Base-by-base conservation (phyloP, 306 rosid genomes). In the Vigna trinervia region DNA sequence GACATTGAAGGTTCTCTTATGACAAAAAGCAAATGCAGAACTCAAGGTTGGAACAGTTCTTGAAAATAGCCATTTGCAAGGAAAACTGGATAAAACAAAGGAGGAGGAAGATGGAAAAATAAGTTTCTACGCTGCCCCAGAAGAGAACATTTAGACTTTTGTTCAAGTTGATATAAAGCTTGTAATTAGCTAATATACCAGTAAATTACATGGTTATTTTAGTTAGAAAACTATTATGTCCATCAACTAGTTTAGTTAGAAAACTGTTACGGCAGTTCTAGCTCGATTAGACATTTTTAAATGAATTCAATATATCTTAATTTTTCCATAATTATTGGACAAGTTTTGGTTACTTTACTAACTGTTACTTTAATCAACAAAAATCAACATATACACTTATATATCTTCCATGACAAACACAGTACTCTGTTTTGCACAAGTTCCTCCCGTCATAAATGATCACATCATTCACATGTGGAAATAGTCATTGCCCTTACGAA, bases 361-460 rank as follows among this genome's bases (percentile, higher is more conserved):
- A 26, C 15, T 30, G 39, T 54, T 73, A 39, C n/a, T 13, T 14
- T 39, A 22, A 56, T 22, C 23, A 43, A 56, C 23, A 22, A 22
- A 22, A 22, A 22, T 1, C 23, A 22, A 22, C 23, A 22, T 22
- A 14, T 9, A 56, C 58, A 43, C 58, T 23, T 59, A 32, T 28
- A 52, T 8, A 74, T 17, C 8, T 59, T 17, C 9, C 34, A 6
- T 6, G 32, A 47, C 71, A 60, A 47, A 47, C 71, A 60, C 50
- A 46, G 50, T 62, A 47, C 79, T 57, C 61, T 30, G 57, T 61
- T 74, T 43, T 15, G 8, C 13, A 28, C 12, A 12, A 39, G 26
- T 52, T 36, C 23, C 28, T 23, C 66, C 41, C 12, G 5, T 58
- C 52, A 12, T 6, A n/a, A 43, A 60, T 46, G 71, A n/a, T 1